These are phyloP conservation scores for Fusarium papillatum DNA, from an alignment of 2,329 filamentous ascomycete genomes.

Conservation along the genomic window DNA sequence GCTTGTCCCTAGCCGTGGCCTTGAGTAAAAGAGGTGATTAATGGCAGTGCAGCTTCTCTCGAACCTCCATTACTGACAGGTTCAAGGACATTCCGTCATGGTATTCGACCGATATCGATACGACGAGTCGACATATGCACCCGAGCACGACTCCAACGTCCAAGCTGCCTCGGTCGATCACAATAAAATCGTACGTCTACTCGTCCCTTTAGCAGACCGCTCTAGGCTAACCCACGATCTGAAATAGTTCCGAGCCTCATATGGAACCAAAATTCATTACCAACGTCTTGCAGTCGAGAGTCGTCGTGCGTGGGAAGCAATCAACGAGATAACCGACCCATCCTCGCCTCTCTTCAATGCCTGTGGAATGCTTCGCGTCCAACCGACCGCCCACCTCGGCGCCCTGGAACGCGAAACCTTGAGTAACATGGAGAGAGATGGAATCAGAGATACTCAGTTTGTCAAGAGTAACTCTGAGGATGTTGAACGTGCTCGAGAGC, in stretches of 20 bases:
- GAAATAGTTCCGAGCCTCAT: conserved; percentile 1
- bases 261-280: conserved; percentile 2
- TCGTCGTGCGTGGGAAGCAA: background rate
- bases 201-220: background rate
- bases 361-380: background rate
- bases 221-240: background rate
- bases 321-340: background rate
- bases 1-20: background rate
- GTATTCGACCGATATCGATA: background rate
- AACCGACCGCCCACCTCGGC: background rate
- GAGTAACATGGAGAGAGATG: background rate
- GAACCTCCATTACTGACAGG: background rate
- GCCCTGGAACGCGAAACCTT: background rate
- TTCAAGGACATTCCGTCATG: background rate
- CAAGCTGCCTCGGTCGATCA: background rate
- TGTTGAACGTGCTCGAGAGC: background rate
- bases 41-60: background rate
- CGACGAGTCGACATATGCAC: background rate
- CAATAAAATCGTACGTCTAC: conserved; percentile 1
- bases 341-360: background rate
- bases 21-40: background rate
- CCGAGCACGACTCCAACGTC: background rate
- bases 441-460: background rate
- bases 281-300: background rate
- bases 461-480: background rate